Percentiles rank a stretch among this genome's conserved stretches.
Evolutionary conservation across 768 basidiomycete species (phyloP).

Genomic region (Trametes maxima): DNA sequence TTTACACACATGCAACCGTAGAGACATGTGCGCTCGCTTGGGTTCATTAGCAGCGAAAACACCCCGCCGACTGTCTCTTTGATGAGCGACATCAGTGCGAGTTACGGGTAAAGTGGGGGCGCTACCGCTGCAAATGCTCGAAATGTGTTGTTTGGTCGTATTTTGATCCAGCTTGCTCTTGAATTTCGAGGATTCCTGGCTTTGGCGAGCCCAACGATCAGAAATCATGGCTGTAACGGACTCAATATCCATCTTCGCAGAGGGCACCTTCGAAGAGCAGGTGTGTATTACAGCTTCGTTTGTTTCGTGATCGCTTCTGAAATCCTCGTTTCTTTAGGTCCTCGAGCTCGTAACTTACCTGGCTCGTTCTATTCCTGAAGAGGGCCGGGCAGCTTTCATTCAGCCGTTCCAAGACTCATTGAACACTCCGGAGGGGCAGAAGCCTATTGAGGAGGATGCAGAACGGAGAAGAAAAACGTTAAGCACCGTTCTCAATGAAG

Average conservation of each 20-base stretch:
- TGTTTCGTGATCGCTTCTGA: neutral
- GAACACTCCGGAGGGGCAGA: conserved; percentile 51
- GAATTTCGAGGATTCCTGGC: conserved; percentile 19
- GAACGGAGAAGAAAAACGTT: conserved; percentile 56
- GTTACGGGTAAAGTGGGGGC: too few species aligned
- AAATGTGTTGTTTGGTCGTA: conserved; percentile 16
- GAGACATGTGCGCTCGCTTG: too few species aligned
- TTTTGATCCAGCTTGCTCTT: conserved; percentile 14
- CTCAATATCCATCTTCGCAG: conserved; percentile 82
- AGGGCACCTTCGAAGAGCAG: conserved; percentile 90
- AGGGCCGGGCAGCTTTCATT: conserved; percentile 62
- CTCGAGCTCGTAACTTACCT: conserved; percentile 79
- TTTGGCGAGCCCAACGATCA: conserved; percentile 6
- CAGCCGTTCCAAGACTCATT: conserved; percentile 68
- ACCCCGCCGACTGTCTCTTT: too few species aligned
- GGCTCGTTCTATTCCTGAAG: conserved; percentile 65
- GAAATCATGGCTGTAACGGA: conserved; percentile 64
- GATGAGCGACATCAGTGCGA: too few species aligned
- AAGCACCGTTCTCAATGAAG: conserved; percentile 58
- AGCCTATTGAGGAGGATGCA: conserved; percentile 56
- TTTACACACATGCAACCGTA: too few species aligned
- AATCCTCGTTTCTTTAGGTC: conserved; percentile 48
- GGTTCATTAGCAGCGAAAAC: too few species aligned
- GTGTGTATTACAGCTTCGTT: conserved; percentile 37
- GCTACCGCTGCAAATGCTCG: too few species aligned